phyloP scores from a whole-genome alignment of 2,329 filamentous ascomycete genomes.

The Penicillium polonicum region DNA sequence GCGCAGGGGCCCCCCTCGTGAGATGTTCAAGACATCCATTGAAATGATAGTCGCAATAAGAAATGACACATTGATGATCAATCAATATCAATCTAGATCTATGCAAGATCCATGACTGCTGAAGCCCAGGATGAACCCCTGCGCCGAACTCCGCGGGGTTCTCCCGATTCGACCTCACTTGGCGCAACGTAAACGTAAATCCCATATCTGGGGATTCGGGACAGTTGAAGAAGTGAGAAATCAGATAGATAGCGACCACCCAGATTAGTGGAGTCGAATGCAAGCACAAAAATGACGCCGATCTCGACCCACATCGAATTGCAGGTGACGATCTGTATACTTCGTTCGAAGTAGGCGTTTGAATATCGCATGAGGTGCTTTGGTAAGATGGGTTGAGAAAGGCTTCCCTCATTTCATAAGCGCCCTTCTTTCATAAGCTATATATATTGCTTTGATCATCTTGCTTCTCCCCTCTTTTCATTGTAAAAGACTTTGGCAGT shows the following conservation, averaged over 20 bases:
- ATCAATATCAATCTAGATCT: neutral
- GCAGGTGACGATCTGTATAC: neutral
- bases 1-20: neutral
- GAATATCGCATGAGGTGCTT: neutral
- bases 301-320: conserved; percentile 2
- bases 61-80: neutral
- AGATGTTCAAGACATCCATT: neutral
- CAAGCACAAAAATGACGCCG: neutral
- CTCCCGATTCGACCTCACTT: neutral
- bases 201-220: neutral
- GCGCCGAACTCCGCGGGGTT: neutral
- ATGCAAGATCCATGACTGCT: neutral
- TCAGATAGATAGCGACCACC: neutral
- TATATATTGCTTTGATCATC: neutral
- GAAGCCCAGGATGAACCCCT: neutral
- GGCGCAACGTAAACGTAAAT: neutral
- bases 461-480: neutral
- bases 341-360: neutral
- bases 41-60: neutral
- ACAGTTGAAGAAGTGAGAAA: neutral
- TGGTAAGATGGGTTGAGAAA: neutral
- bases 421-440: neutral
- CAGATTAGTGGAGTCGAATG: neutral
- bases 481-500: neutral
- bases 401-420: neutral